Conservation (phyloP, 345 rosid species). For the Hibiscus syriacus region DNA sequence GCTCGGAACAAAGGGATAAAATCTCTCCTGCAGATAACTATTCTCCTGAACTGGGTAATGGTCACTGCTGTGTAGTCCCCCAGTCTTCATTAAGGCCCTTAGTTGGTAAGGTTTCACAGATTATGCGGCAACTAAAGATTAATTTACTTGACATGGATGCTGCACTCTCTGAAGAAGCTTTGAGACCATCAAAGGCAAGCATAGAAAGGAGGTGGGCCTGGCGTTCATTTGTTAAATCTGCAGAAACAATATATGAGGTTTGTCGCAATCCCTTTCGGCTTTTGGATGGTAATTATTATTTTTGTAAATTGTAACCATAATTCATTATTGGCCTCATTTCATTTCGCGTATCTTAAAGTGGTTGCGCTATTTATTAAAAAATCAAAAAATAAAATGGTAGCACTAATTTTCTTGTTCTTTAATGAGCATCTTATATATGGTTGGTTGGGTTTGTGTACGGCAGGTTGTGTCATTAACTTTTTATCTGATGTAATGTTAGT, state of each 20-base stretch:
- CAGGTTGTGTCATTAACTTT: neutral
- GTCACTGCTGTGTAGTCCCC: slow-evolving; percentile 59
- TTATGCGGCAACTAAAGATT: slow-evolving; percentile 56
- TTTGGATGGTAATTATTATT: neutral
- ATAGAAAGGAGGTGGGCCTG: slow-evolving; percentile 64
- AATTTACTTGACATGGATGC: slow-evolving; percentile 92
- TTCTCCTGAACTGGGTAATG: slow-evolving; percentile 20
- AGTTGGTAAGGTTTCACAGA: slow-evolving; percentile 43
- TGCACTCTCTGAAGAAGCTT: slow-evolving; percentile 68
- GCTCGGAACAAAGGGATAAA: slow-evolving; percentile 38
- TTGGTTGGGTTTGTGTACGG: neutral
- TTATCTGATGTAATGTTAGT: neutral
- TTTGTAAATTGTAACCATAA: neutral
- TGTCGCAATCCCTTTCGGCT: neutral
- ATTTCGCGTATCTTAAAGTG: neutral
- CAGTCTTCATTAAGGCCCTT: slow-evolving; percentile 68
- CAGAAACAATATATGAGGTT: slow-evolving; percentile 84
- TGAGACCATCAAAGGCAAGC: slow-evolving; percentile 59
- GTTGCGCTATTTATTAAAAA: no score
- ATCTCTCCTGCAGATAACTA: slow-evolving; percentile 21
- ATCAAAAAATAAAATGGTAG: no score
- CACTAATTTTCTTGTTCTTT: neutral
- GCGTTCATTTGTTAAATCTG: slow-evolving; percentile 76
- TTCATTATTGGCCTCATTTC: neutral
- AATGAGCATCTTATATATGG: neutral